Evolutionary conservation across 2,329 filamentous ascomycete species (phyloP).

Genomic region (Neonectria magnoliae): DNA sequence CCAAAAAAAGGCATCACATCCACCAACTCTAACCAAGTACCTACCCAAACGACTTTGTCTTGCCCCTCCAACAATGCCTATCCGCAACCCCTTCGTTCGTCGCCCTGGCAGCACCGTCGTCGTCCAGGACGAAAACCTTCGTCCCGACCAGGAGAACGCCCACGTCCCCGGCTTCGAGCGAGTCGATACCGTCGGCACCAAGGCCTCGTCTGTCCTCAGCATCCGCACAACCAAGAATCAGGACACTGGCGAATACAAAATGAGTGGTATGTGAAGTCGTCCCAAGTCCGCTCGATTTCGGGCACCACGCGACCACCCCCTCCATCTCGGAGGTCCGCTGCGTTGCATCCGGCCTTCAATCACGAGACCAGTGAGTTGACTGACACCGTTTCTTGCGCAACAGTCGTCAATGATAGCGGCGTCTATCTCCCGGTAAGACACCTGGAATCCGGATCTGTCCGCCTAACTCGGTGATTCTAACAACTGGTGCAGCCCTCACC

Average conservation of each 20-base stretch:
- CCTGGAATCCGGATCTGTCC: not conserved
- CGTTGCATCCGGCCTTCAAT: conserved; percentile 31
- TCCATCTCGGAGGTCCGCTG: conserved; percentile 19
- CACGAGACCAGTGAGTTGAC: conserved; percentile 40
- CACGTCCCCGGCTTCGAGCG: conserved; percentile 63
- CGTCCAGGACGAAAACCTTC: conserved; percentile 63
- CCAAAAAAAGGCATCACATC: conserved; percentile 1
- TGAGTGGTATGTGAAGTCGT: conserved; percentile 71
- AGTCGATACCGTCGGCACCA: conserved; percentile 70
- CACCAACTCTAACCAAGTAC: conserved; percentile 22
- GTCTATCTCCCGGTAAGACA: conserved; percentile 86
- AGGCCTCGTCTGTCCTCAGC: conserved; percentile 69
- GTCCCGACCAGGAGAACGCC: conserved; percentile 49
- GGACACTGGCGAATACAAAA: conserved; percentile 79
- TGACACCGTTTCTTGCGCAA: conserved; percentile 34
- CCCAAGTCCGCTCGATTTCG: conserved; percentile 1
- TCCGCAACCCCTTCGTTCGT: conserved; percentile 77
- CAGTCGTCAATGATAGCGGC: conserved; percentile 95
- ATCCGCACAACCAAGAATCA: conserved; percentile 67
- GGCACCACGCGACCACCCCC: conserved; percentile 26
- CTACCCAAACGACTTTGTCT: not conserved
- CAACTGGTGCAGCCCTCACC: conserved; percentile 76
- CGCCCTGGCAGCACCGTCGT: conserved; percentile 60
- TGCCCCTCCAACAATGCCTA: conserved; percentile 64
- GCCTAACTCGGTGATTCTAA: conserved; percentile 10